Base-by-base conservation (phyloP, 2,329 filamentous ascomycete species). In the Cladorrhinum sp. region DNA sequence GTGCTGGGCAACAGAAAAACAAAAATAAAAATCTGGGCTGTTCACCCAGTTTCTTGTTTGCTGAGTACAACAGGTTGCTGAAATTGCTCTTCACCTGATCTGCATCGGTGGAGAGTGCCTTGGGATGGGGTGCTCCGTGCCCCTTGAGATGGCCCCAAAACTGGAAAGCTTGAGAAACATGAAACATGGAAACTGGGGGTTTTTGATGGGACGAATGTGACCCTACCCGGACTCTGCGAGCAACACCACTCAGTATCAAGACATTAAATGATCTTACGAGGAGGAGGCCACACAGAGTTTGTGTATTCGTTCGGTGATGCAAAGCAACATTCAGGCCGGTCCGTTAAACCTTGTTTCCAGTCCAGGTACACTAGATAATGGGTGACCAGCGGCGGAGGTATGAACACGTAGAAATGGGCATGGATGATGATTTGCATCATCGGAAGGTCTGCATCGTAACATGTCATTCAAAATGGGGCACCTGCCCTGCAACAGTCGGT, bases 131-230 rank as follows among this genome's bases (percentile, higher is more conserved):
- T 45, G 53, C 41, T 22, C 53, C 23, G 53, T 56, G 53, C 53
- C 36, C 53, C 38, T n/a, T 49, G 22, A 50, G 38, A 56, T 56
- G 38, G 20, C 22, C 22, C 53, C 53, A n/a, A 56, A 38, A 56
- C 18, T 23, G 38, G 53, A 56, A 56, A 56, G 53, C 53, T 32
- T 27, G 53, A n/a, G 53, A 56, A 56, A 56, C 53, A 56, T 56
- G 53, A 56, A 56, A 56, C 53, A 56, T 49, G 53, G 38, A 56
- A 49, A 23, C 32, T 27, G 10, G 53, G 53, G 53, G 53, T 18
- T 38, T 16, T 23, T 45, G 41, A 56, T 56, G 41, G 53, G 38
- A 56, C 25, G 23, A 56, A 56, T 56, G 53, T 36, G 41, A 56
- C 38, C 23, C 53, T 56, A 23, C 23, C 23, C 53, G 53, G 12